Conservation (phyloP, 208 protist species). For the Acanthamoeba royreba region DNA sequence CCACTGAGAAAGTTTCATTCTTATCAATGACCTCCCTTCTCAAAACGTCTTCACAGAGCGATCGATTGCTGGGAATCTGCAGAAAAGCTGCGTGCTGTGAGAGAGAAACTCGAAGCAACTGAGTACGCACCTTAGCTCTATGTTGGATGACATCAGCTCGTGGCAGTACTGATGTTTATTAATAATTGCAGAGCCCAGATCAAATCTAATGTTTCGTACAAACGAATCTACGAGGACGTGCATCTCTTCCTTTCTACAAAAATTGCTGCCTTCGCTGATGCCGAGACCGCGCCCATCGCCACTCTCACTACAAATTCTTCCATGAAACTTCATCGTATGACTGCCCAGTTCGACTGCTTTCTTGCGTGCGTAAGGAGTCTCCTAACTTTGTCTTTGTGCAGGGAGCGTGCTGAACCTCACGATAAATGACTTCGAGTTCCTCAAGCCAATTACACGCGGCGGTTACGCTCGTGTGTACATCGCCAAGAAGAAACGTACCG, state of each 20-base stretch:
- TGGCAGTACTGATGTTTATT: not conserved
- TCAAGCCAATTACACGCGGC: conserved; percentile 78
- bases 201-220: not conserved
- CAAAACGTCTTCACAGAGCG: not conserved
- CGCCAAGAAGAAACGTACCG: conserved; percentile 70
- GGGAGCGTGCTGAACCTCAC: conserved; percentile 9
- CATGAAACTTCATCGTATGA: not conserved
- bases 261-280: not conserved
- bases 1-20: not conserved
- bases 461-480: conserved; percentile 76
- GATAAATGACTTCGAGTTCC: conserved; percentile 75
- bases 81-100: not conserved
- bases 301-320: not conserved
- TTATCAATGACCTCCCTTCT: not conserved
- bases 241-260: not conserved
- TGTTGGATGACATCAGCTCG: not conserved
- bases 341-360: not conserved
- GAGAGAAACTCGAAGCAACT: not conserved
- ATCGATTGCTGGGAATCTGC: not conserved
- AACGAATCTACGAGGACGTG: not conserved
- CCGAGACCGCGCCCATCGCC: not conserved
- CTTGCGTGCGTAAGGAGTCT: not conserved
- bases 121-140: not conserved
- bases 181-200: not conserved
- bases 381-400: not conserved